Evolutionary conservation across 192 early-diverging fungal genomes (phyloP), one percentile per base, ranked within the genome.

Genomic region (Chytriomyces sp.): DNA sequence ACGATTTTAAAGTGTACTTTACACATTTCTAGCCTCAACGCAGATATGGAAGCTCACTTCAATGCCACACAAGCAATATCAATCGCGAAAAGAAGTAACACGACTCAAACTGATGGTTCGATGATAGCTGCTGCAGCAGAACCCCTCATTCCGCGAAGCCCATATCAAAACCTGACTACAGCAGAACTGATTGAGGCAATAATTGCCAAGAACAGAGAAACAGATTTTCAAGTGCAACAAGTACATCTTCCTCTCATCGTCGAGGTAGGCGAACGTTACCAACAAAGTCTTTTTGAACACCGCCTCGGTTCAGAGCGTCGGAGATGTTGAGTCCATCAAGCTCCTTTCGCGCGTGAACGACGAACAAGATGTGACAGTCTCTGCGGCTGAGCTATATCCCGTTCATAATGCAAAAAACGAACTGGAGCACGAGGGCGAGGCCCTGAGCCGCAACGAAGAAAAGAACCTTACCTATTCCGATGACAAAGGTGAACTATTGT

Each of bases 151-250:
- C 41, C n/a, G n/a, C 32, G n/a, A 28, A 37, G 33, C 22, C 17
- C 28, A 36, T 61, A 36, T 14, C 12, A 4, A 0, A 30, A 61
- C 14, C 36, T 61, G 32, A 61, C 59, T 7, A 61, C 17, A 17
- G 17, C 12, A 7, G 59, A 61, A 33, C 25, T 61, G 31, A 61
- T 61, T 61, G 59, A 61, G 7, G 34, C 22, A 61, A 61, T 61
- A 34, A 37, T 19, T 19, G 30, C 34, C n/a, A 19, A 34, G 38
- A 61, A 34, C 36, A 31, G 33, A 37, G 26, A 61, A 22, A 14
- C 22, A 22, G 44, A 49, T 14, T 49, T 49, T 14, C 14, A 22
- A n/a, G 44, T 49, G 22, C 14, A 49, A 14, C 14, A 49, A 2
- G 44, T 49, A 14, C 14, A 14, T 49, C 44, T 49, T 14, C n/a